Conservation (phyloP, 805 yeast genomes). For the Yarrowia keelungensis region DNA sequence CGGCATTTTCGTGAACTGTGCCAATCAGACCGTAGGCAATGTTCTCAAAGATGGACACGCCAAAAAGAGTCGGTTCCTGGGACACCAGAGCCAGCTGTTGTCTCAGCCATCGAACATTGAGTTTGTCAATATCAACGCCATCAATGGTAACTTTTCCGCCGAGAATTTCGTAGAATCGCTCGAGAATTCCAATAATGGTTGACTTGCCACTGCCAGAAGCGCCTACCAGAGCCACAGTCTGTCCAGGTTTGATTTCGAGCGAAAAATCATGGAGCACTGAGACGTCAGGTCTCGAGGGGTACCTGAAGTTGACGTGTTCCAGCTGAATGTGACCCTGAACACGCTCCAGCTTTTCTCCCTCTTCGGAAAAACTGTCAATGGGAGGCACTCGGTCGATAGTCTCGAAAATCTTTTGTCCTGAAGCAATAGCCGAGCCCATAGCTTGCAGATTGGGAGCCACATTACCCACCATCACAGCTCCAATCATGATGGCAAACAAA, state of each 20-base stretch:
- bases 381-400: constrained; percentile 54
- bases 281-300: constrained; percentile 77
- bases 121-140: constrained; percentile 78
- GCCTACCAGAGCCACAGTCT: constrained; percentile 93
- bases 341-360: constrained; percentile 49
- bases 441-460: constrained; percentile 53
- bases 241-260: constrained; percentile 83
- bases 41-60: constrained; percentile 86
- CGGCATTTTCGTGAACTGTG: constrained; percentile 63
- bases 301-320: constrained; percentile 86
- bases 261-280: constrained; percentile 79
- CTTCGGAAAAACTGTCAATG: constrained; percentile 49
- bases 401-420: constrained; percentile 53
- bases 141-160: constrained; percentile 79
- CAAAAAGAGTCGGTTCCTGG: constrained; percentile 93
- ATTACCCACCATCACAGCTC: constrained; percentile 54
- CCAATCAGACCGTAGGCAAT: constrained; percentile 85
- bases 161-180: constrained; percentile 84
- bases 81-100: constrained; percentile 86
- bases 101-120: constrained; percentile 78
- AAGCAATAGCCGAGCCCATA: constrained; percentile 53
- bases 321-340: constrained; percentile 72
- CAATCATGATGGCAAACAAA: constrained; percentile 53
- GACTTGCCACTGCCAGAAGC: constrained; percentile 97
- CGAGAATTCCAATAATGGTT: constrained; percentile 81